Evolutionary conservation across 352 stramenopile genomes (phyloP).

Genomic region (Globisporangium recalcitrans): DNA sequence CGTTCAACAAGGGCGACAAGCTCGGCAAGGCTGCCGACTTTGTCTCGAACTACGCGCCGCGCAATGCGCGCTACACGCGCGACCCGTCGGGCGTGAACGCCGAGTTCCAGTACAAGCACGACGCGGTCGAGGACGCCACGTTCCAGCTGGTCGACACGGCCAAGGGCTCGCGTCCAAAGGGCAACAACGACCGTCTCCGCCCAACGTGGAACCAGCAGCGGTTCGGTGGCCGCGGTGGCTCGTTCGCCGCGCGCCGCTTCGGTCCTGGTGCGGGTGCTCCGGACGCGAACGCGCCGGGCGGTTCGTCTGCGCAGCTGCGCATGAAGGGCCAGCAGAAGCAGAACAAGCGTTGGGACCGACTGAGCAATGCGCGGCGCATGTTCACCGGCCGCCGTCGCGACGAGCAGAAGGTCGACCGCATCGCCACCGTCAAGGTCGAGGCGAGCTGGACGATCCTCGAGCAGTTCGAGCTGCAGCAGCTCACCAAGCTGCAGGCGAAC

Average conservation of each 20-base stretch:
- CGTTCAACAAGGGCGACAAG: constrained; percentile 95
- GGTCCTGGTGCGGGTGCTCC: constrained; percentile 21
- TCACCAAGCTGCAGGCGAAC: constrained; percentile 93
- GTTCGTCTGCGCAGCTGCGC: constrained; percentile 53
- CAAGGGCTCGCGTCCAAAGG: constrained; percentile 76
- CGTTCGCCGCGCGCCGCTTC: constrained; percentile 26
- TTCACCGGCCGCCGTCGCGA: constrained; percentile 59
- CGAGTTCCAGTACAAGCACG: constrained; percentile 94
- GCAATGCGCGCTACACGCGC: constrained; percentile 45
- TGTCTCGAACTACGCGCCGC: constrained; percentile 66
- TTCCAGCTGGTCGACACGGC: constrained; percentile 94
- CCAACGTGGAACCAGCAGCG: constrained; percentile 86
- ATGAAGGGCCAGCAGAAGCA: constrained; percentile 86
- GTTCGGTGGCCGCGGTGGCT: constrained; percentile 55
- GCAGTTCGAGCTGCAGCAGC: constrained; percentile 94
- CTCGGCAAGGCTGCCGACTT: constrained; percentile 94
- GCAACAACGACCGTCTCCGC: constrained; percentile 66
- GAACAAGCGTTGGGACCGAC: constrained; percentile 80
- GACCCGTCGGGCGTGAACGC: constrained; percentile 85
- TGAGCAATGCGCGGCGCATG: constrained; percentile 72
- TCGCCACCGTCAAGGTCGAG: constrained; percentile 89
- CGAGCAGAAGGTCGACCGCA: constrained; percentile 76
- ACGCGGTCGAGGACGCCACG: constrained; percentile 85
- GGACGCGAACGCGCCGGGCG: constrained; percentile 33
- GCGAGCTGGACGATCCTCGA: constrained; percentile 92